These are phyloP conservation scores for Pleurotus platypus DNA, from an alignment of 768 basidiomycete species.

Conservation along the genomic window DNA sequence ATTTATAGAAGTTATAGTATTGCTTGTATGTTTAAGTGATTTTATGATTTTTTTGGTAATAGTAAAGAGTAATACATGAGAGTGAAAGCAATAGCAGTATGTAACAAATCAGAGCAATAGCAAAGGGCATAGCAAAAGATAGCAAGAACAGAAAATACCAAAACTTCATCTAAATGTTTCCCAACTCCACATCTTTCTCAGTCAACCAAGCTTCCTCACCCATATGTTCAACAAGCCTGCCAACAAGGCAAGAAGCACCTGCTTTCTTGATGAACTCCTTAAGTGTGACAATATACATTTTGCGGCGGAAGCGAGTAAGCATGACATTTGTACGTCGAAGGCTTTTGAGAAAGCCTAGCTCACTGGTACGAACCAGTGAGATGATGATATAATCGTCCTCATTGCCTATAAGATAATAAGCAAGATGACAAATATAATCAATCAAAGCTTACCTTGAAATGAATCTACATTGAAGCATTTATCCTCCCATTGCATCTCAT, in stretches of 20 bases:
- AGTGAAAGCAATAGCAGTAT: slow-evolving; percentile 6
- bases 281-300: slow-evolving; percentile 74
- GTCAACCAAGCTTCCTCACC: slow-evolving; percentile 36
- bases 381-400: slow-evolving; percentile 79
- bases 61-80: not conserved
- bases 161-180: slow-evolving; percentile 17
- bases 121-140: no score
- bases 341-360: slow-evolving; percentile 65
- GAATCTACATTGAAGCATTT: slow-evolving; percentile 85
- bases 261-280: slow-evolving; percentile 53
- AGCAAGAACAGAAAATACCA: no score
- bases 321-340: slow-evolving; percentile 80
- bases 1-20: slow-evolving; percentile 22
- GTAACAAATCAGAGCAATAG: no score
- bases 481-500: slow-evolving; percentile 57
- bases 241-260: slow-evolving; percentile 47
- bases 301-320: slow-evolving; percentile 75
- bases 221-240: slow-evolving; percentile 33
- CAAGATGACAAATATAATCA: slow-evolving; percentile 9
- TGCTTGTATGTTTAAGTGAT: not conserved
- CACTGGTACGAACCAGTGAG: slow-evolving; percentile 57
- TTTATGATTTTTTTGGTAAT: slow-evolving; percentile 8
- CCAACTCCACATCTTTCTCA: slow-evolving; percentile 34
- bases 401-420: slow-evolving; percentile 52
- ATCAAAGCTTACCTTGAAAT: slow-evolving; percentile 60